A percentile compares a stretch with the other conserved stretches of the same genome.
These are phyloP conservation scores for Neltuma alba DNA, from an alignment of 306 rosid species.

Conservation along the genomic window DNA sequence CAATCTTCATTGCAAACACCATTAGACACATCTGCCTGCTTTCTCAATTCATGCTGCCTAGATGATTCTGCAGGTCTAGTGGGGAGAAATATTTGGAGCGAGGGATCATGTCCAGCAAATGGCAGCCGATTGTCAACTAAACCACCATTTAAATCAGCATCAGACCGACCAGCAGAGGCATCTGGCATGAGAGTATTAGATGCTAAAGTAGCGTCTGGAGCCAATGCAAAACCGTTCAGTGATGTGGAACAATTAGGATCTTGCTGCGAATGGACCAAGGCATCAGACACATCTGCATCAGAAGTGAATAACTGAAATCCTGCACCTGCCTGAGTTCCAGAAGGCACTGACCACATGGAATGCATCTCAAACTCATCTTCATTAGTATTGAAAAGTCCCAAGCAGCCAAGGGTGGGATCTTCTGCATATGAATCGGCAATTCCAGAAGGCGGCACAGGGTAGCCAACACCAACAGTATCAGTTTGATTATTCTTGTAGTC, in stretches of 20 bases:
- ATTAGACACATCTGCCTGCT: slow-evolving; percentile 72
- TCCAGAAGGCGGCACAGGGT: slow-evolving; percentile 60
- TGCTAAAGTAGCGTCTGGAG: slow-evolving; percentile 68
- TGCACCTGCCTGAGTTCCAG: slow-evolving; percentile 70
- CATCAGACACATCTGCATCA: slow-evolving; percentile 77
- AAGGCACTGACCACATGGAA: slow-evolving; percentile 63
- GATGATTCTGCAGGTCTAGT: slow-evolving; percentile 77
- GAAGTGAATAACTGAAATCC: slow-evolving; percentile 84
- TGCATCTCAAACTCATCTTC: slow-evolving; percentile 73
- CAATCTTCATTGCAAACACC: slow-evolving; percentile 85
- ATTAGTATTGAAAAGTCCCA: slow-evolving; percentile 65
- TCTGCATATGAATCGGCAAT: slow-evolving; percentile 64
- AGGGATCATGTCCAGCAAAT: slow-evolving; percentile 83
- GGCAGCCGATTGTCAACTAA: slow-evolving; percentile 91
- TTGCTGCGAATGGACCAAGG: slow-evolving; percentile 66
- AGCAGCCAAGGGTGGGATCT: slow-evolving; percentile 68
- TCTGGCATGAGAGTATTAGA: slow-evolving; percentile 57
- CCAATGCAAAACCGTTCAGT: slow-evolving; percentile 68
- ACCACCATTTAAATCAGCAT: slow-evolving; percentile 73
- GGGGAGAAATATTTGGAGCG: slow-evolving; percentile 98
- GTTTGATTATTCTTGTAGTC: slow-evolving; percentile 49
- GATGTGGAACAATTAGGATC: slow-evolving; percentile 73
- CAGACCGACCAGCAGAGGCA: slow-evolving; percentile 60
- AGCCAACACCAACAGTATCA: slow-evolving; percentile 54
- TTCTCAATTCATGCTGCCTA: slow-evolving; percentile 74